Evolutionary conservation across 2,329 filamentous ascomycete species (phyloP), one percentile per base, ranked within the genome.

Genomic region (Xylariaceae sp.): DNA sequence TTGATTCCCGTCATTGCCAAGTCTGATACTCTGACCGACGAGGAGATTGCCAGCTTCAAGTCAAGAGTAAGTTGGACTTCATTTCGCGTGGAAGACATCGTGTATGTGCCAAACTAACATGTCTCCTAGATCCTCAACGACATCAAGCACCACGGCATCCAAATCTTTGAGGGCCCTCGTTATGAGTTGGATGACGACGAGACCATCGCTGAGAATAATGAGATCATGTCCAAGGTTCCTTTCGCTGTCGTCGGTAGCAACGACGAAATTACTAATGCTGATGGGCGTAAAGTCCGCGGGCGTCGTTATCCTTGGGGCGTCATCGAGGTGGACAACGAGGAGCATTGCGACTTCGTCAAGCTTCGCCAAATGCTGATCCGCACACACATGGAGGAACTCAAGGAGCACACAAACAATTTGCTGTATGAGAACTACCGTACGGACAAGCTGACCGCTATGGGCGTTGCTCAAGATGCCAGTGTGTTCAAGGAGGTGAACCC

Each of bases 401-500:
- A 99, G 86, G 94, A 99, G 80, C 90, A 99, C 80, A 99, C 94
- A 73, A 99, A 97, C 85, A 99, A 99, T 78, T 83, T 81, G 60
- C 79, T 99, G 65, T 99, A 99, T 78, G 94, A 99, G 81, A 97
- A 97, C 82, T 99, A 99, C 86, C 87, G 94, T 75, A 96, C 92
- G 67, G 94, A 97, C 77, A 99, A 99, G 85, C 89, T 99, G 66
- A 91, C 92, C 62, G 86, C 87, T 63, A 97, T 99, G 92, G 94
- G 94, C 71, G 92, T 99, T 63, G 91, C 92, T 59, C 94, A 99
- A 72, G 94, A 99, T 75, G 91, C 91, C 62, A 96, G 89, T 70
- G 94, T 99, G 63, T 99, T 99, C 89, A 99, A 99, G 84, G 94
- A 99, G 85, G 90, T 99, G 81, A 99, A 99, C 83, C 94, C 94